These are phyloP conservation scores for Aspergillus avenaceus DNA, from an alignment of 495 filamentous ascomycete species.

Conservation along the genomic window DNA sequence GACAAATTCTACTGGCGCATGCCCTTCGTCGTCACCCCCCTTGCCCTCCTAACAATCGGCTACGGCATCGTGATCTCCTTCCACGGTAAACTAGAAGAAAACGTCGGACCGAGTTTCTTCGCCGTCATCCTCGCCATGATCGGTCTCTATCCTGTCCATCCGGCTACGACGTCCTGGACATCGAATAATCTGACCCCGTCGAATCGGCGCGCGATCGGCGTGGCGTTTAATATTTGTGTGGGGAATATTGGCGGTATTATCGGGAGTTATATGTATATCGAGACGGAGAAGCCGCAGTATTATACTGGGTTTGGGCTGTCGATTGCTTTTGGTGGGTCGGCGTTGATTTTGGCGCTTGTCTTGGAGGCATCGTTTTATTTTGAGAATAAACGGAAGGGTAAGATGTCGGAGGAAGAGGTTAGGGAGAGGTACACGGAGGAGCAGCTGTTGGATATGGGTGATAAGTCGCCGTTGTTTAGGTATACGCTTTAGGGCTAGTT, in stretches of 20 bases:
- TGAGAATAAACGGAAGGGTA: slow-evolving; percentile 20
- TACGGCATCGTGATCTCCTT: slow-evolving; percentile 26
- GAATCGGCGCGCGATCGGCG: slow-evolving; percentile 30
- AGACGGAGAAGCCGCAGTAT: slow-evolving; percentile 25
- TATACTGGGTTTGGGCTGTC: slow-evolving; percentile 29
- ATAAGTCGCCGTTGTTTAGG: slow-evolving; percentile 38
- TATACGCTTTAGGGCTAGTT: slow-evolving; percentile 18
- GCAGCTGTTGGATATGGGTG: slow-evolving; percentile 38
- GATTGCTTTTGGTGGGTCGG: slow-evolving; percentile 20
- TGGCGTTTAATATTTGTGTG: slow-evolving; percentile 32
- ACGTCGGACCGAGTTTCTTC: slow-evolving; percentile 29
- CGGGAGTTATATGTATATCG: slow-evolving; percentile 33
- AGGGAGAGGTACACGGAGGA: slow-evolving; percentile 29
- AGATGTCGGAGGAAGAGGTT: slow-evolving; percentile 26
- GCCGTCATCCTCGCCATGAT: slow-evolving; percentile 32
- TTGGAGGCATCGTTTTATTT: slow-evolving; percentile 17
- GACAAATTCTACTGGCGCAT: slow-evolving; percentile 36
- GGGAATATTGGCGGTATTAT: slow-evolving; percentile 34
- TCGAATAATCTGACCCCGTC: slow-evolving; percentile 35
- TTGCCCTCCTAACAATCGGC: slow-evolving; percentile 23
- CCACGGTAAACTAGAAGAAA: slow-evolving; percentile 22
- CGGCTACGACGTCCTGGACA: slow-evolving; percentile 33
- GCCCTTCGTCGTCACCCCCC: slow-evolving; percentile 32
- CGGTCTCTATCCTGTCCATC: slow-evolving; percentile 37
- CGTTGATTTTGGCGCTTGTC: slow-evolving; percentile 16